phyloP scores from a whole-genome alignment of 805 yeast species.

The Schizosaccharomyces osmophilus region DNA sequence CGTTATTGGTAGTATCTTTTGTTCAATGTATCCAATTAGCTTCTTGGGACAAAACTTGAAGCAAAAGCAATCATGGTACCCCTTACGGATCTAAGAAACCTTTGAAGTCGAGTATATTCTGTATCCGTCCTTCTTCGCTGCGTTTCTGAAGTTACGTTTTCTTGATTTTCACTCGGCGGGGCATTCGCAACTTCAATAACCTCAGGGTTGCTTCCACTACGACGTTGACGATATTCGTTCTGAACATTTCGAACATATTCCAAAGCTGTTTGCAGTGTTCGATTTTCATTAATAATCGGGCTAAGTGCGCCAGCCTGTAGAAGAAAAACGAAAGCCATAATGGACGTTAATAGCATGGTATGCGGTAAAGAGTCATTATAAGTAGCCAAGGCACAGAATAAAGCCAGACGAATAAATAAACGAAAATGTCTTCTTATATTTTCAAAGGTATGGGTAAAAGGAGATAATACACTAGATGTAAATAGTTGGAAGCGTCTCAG shows the following conservation, averaged over 20 bases:
- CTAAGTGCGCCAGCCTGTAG: background rate
- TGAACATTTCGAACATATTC: background rate
- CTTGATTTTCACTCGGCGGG: background rate
- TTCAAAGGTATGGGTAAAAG: background rate
- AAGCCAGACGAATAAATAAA: background rate
- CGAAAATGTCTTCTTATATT: background rate
- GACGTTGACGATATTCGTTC: background rate
- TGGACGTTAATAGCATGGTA: background rate
- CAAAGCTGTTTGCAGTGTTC: background rate
- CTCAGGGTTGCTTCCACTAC: background rate
- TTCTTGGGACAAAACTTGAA: background rate
- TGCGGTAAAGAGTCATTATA: background rate
- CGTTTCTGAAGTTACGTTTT: background rate
- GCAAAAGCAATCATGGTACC: background rate
- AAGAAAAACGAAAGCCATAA: background rate
- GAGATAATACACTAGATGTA: background rate
- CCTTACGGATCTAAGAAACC: background rate
- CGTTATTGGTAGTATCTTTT: background rate
- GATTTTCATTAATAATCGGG: background rate
- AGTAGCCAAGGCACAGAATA: background rate
- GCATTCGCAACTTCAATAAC: background rate
- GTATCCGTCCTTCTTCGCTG: background rate
- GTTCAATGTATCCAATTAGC: background rate
- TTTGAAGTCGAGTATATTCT: background rate
- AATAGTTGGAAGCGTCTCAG: background rate